phyloP scores from a whole-genome alignment of 106 monocot species.

The Dioscorea dumetorum region DNA sequence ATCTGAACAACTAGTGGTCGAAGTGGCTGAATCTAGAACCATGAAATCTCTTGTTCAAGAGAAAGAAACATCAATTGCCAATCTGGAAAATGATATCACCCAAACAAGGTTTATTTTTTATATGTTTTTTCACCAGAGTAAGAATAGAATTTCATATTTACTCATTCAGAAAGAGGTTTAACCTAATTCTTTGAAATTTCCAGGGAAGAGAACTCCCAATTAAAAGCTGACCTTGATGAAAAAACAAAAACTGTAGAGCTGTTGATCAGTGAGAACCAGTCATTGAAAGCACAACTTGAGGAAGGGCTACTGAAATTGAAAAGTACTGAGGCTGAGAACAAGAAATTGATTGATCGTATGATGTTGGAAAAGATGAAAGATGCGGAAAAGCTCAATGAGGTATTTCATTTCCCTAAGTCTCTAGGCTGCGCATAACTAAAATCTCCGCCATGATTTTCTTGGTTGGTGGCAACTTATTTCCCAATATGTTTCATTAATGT shows the following conservation, averaged over 20 bases:
- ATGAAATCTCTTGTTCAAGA: constrained; percentile 60
- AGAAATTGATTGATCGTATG: constrained; percentile 76
- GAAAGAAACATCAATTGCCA: constrained; percentile 44
- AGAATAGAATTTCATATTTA: not conserved
- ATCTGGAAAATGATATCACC: constrained; percentile 48
- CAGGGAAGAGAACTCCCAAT: constrained; percentile 71
- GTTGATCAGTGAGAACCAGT: constrained; percentile 48
- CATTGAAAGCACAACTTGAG: constrained; percentile 63
- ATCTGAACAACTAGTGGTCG: constrained; percentile 83
- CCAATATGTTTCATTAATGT: no score
- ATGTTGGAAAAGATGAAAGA: constrained; percentile 98
- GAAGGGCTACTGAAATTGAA: constrained; percentile 40
- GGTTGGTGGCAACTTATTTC: no score
- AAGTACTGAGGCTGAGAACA: constrained; percentile 64
- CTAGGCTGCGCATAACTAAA: no score
- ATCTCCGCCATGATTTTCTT: no score
- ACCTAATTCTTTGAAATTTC: constrained; percentile 2
- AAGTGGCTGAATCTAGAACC: constrained; percentile 69
- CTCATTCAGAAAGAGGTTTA: not conserved
- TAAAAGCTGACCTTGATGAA: constrained; percentile 58
- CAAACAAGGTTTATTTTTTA: constrained; percentile 50
- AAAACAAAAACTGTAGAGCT: constrained; percentile 72
- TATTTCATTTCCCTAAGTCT: constrained; percentile 15
- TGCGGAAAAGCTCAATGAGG: constrained; percentile 97
- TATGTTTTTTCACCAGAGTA: not conserved